These are phyloP conservation scores for Pythium vanterpoolii DNA, from an alignment of 352 stramenopile genomes.

Conservation along the genomic window DNA sequence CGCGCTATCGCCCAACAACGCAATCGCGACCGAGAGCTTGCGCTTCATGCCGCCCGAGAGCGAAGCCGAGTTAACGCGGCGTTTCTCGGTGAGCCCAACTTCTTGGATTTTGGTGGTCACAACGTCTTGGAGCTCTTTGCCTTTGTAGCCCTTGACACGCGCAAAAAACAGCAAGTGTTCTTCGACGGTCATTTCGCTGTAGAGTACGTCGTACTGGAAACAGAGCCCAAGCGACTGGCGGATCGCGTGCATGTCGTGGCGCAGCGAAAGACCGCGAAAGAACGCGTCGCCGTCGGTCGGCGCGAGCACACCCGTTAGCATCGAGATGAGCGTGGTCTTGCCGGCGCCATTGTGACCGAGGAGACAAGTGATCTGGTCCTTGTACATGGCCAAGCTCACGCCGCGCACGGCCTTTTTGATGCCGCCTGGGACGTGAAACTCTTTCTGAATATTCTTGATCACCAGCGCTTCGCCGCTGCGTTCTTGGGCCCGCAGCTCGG, in stretches of 20 bases:
- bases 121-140: not conserved
- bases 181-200: conserved; percentile 87
- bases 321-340: conserved; percentile 92
- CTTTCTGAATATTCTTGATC: conserved; percentile 25
- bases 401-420: conserved; percentile 81
- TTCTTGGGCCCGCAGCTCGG: conserved; percentile 28
- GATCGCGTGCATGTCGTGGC: conserved; percentile 68
- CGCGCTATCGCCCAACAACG: conserved; percentile 87
- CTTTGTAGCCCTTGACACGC: conserved; percentile 70
- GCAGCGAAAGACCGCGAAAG: conserved; percentile 55
- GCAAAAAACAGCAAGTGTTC: conserved; percentile 92
- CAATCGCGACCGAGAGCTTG: conserved; percentile 91
- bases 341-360: conserved; percentile 85
- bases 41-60: conserved; percentile 90
- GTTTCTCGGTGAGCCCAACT: conserved; percentile 77
- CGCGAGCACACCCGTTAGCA: conserved; percentile 90
- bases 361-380: conserved; percentile 90
- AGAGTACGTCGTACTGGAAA: conserved; percentile 93
- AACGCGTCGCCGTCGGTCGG: conserved; percentile 42
- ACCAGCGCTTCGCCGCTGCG: conserved; percentile 23
- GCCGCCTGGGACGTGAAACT: conserved; percentile 58
- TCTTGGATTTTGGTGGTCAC: conserved; percentile 49
- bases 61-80: conserved; percentile 32
- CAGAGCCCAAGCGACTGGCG: conserved; percentile 88
- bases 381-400: conserved; percentile 88